Conservation (phyloP, 1,284 basidiomycete genomes). For the Moniliophthora roreri region DNA sequence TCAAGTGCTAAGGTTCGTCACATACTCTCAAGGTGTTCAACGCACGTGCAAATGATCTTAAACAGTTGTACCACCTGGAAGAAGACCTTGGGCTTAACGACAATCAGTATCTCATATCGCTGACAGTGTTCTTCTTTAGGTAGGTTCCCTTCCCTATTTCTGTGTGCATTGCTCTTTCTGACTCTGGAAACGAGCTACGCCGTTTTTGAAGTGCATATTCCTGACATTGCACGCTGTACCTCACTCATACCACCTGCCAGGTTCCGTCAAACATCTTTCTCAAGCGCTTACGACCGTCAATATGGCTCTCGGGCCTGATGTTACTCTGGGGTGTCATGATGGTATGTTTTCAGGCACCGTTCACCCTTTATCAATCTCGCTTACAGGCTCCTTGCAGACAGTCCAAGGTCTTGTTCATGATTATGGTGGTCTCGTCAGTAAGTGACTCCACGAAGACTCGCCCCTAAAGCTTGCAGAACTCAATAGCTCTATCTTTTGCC, state of each 20-base stretch:
- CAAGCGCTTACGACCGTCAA: slow-evolving; percentile 53
- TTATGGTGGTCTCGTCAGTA: slow-evolving; percentile 63
- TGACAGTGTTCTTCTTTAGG: slow-evolving; percentile 60
- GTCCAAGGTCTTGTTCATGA: slow-evolving; percentile 68
- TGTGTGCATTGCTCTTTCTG: no score
- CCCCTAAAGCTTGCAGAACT: not conserved
- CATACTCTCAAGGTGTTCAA: not conserved
- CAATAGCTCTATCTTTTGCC: slow-evolving; percentile 4
- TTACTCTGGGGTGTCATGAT: slow-evolving; percentile 72
- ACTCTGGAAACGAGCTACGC: slow-evolving; percentile 43
- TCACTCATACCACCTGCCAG: slow-evolving; percentile 22
- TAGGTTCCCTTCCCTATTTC: slow-evolving; percentile 43
- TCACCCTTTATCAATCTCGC: slow-evolving; percentile 1
- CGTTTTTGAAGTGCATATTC: slow-evolving; percentile 50
- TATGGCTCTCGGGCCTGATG: slow-evolving; percentile 67
- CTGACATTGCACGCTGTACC: not conserved
- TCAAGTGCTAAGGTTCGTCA: slow-evolving; percentile 52
- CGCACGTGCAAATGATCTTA: not conserved
- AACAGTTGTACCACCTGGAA: slow-evolving; percentile 57
- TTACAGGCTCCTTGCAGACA: slow-evolving; percentile 39
- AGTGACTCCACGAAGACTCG: slow-evolving; percentile 25
- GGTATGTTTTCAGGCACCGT: slow-evolving; percentile 34
- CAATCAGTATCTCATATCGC: slow-evolving; percentile 60
- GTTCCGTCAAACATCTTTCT: slow-evolving; percentile 72
- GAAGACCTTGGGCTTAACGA: slow-evolving; percentile 55